Evolutionary conservation across 495 filamentous ascomycete genomes (phyloP).

Genomic region (Durotheca rogersii): DNA sequence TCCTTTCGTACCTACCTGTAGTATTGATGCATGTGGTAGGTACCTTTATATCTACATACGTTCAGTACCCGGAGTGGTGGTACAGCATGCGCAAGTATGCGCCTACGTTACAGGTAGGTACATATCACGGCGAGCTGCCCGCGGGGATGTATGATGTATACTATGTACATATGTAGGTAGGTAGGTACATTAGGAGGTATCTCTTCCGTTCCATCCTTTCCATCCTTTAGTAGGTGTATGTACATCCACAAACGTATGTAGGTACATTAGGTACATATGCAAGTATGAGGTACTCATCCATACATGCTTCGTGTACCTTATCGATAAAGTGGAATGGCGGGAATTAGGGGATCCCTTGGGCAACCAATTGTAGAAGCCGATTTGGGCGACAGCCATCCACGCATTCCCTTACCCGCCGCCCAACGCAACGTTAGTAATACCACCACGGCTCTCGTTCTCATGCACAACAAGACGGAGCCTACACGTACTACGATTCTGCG

Average conservation of each 20-base stretch:
- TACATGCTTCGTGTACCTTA: too few species aligned
- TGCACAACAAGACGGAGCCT: background rate
- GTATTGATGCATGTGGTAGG: too few species aligned
- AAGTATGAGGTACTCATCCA: background rate
- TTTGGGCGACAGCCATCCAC: constrained; percentile 20
- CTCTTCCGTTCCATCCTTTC: too few species aligned
- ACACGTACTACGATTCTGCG: constrained; percentile 7
- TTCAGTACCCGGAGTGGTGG: too few species aligned
- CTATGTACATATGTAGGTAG: too few species aligned
- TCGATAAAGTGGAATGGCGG: constrained; percentile 17
- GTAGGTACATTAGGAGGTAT: too few species aligned
- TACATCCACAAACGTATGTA: background rate
- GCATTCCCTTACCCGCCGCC: constrained; percentile 26
- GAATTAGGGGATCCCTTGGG: constrained; percentile 30
- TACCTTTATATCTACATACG: too few species aligned
- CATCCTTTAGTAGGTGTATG: background rate
- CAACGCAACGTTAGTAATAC: constrained; percentile 19
- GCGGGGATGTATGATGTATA: too few species aligned
- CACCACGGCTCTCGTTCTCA: background rate
- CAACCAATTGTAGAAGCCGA: constrained; percentile 35
- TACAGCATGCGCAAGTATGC: too few species aligned
- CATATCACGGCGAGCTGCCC: too few species aligned
- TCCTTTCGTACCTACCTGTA: too few species aligned
- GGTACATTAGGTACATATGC: background rate
- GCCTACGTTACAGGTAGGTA: too few species aligned